Evolutionary conservation across 495 filamentous ascomycete species (phyloP), one percentile per base, ranked within the genome.

Genomic region (Aspergillus avenaceus): DNA sequence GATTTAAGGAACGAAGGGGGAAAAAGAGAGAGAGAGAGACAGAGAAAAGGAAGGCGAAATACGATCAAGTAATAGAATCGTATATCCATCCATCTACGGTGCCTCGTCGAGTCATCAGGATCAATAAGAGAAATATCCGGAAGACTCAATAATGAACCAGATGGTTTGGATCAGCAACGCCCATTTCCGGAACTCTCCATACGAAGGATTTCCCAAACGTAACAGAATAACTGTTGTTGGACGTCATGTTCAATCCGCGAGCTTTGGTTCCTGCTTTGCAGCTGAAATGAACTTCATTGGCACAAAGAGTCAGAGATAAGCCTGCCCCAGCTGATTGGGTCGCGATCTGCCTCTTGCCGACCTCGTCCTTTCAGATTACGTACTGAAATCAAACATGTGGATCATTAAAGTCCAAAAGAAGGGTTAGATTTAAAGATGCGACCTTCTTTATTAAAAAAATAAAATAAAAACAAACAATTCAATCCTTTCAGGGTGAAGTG

Each of bases 281-380:
- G n/a, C 22, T 45, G 9, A 48, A 40, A 38, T 29, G 16, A 36
- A 41, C 26, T 49, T 38, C 36, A 49, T 49, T 38, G 46, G 24
- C n/a, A 28, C 28, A 32, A 21, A 44, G 36, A 18, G 14, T 14
- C 24, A 36, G 41, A 56, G 58, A 64, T 61, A 61, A 64, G 58
- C 25, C 45, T 38, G 18, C 11, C 34, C 37, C 40, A 41, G 47
- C 51, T 61, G 58, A 64, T 64, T 64, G 61, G 61, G 46, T 48
- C 50, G 19, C 24, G 47, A 16, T 40, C 41, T 26, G 9, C 44
- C 18, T 50, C 43, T 26, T 38, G 44, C 54, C 55, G 53, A 47
- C 24, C 41, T 19, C 47, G 44, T 47, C 54, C 56, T 58, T 38
- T 38, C 45, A 50, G 52, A 62, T 64, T 64, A 64, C 62, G 62